These are phyloP conservation scores for Moesziomyces globuligerus DNA, from an alignment of 1,284 basidiomycete genomes.

Conservation along the genomic window DNA sequence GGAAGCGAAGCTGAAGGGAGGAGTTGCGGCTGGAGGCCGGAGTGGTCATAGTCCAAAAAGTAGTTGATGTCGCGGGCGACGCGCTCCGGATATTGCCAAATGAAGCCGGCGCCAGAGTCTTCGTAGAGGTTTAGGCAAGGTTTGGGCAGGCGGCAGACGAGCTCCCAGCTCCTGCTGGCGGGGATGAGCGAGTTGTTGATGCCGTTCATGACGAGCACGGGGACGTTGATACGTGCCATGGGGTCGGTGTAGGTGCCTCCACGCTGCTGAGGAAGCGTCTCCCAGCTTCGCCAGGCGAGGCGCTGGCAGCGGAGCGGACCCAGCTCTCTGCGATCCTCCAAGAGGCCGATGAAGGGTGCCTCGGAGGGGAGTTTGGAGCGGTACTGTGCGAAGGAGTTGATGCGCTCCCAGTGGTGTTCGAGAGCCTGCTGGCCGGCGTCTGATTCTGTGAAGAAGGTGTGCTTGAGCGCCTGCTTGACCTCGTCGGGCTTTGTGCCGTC, in stretches of 20 bases:
- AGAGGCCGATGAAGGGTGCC: constrained; percentile 31
- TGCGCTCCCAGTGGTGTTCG: constrained; percentile 31
- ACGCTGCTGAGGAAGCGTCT: constrained; percentile 31
- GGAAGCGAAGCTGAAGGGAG: constrained; percentile 36
- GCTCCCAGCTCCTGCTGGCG: constrained; percentile 42
- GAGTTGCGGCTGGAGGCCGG: constrained; percentile 24
- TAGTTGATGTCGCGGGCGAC: constrained; percentile 37
- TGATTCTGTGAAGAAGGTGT: constrained; percentile 34
- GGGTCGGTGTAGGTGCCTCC: constrained; percentile 25
- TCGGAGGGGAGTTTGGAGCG: constrained; percentile 32
- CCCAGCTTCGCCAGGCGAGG: constrained; percentile 37
- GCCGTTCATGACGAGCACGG: constrained; percentile 38
- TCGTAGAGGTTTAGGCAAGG: constrained; percentile 31
- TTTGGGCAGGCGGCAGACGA: constrained; percentile 34
- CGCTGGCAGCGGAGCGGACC: constrained; percentile 35
- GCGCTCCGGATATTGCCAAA: constrained; percentile 38
- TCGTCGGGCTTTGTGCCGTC: constrained; percentile 37
- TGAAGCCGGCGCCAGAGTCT: constrained; percentile 33
- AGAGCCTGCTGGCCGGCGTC: constrained; percentile 22
- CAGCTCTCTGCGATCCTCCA: constrained; percentile 37
- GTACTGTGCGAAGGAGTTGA: constrained; percentile 36
- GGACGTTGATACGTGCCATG: constrained; percentile 38
- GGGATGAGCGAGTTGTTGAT: constrained; percentile 39
- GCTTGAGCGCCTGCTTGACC: constrained; percentile 32
- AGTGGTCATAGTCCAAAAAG: constrained; percentile 35